A percentile compares a stretch with the other conserved stretches of the same genome.
Conservation (phyloP, 2,329 filamentous ascomycete genomes). For the Tolypocladium tropicale region DNA sequence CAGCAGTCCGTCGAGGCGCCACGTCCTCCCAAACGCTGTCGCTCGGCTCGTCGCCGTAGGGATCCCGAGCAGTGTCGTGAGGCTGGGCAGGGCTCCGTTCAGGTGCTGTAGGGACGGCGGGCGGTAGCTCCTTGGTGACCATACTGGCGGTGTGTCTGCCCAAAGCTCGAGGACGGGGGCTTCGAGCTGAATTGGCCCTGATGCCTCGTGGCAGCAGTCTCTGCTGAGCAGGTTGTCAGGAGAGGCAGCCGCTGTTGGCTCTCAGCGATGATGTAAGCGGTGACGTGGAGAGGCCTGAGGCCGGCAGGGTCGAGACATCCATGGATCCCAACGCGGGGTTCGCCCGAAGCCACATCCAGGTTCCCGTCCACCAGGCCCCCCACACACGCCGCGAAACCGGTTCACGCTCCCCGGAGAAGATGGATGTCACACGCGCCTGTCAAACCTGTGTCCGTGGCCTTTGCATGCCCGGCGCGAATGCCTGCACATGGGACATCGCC, state of each 20-base stretch:
- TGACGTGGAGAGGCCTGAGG: conserved; percentile 8
- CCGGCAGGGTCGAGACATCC: not conserved
- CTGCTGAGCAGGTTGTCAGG: not conserved
- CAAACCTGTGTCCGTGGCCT: too few relatives aligned
- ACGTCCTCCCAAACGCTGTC: conserved; percentile 14
- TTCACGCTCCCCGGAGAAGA: too few relatives aligned
- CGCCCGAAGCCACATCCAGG: not conserved
- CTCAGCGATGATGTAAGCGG: conserved; percentile 5
- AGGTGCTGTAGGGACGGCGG: not conserved
- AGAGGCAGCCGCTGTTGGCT: not conserved
- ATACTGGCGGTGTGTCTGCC: not conserved
- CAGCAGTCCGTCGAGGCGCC: not conserved
- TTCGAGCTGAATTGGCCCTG: not conserved
- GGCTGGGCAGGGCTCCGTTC: not conserved
- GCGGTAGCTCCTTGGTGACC: conserved; percentile 2
- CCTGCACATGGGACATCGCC: too few relatives aligned
- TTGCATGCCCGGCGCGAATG: too few relatives aligned
- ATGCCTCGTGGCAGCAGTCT: not conserved
- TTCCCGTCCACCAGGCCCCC: too few relatives aligned
- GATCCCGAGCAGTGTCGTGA: conserved; percentile 4
- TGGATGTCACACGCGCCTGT: too few relatives aligned
- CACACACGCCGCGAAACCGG: too few relatives aligned
- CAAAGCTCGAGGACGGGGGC: not conserved
- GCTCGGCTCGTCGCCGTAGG: conserved; percentile 13
- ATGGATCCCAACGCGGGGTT: not conserved